phyloP scores from a whole-genome alignment of 768 basidiomycete genomes.

The Pluteus cervinus region DNA sequence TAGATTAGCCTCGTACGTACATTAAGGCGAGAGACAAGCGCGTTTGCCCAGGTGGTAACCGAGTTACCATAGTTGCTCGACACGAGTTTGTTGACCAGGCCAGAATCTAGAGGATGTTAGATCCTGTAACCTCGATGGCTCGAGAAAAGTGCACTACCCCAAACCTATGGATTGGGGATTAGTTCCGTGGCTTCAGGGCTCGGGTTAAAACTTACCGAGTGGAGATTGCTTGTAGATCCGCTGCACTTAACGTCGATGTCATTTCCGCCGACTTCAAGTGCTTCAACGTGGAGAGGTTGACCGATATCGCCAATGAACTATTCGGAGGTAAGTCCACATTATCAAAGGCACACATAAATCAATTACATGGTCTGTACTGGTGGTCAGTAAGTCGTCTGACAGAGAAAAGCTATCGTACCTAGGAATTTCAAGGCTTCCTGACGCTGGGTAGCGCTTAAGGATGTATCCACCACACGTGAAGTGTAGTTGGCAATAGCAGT shows the following conservation, averaged over 20 bases:
- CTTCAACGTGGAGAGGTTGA: slow-evolving; percentile 45
- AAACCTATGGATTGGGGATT: slow-evolving; percentile 17
- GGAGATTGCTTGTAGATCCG: slow-evolving; percentile 36
- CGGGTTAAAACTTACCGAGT: slow-evolving; percentile 24
- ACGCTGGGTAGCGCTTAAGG: slow-evolving; percentile 32
- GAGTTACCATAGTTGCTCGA: slow-evolving; percentile 26
- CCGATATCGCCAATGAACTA: slow-evolving; percentile 45
- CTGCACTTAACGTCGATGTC: slow-evolving; percentile 32
- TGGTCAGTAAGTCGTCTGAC: background rate
- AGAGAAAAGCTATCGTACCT: slow-evolving; percentile 19
- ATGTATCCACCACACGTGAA: slow-evolving; percentile 35
- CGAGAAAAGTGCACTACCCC: slow-evolving; percentile 22
- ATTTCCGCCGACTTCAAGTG: slow-evolving; percentile 37
- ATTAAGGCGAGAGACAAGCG: slow-evolving; percentile 35
- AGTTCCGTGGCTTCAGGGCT: background rate
- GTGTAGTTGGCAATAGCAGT: slow-evolving; percentile 56
- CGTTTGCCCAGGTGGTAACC: slow-evolving; percentile 32
- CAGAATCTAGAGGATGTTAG: slow-evolving; percentile 23
- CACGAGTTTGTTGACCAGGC: slow-evolving; percentile 31
- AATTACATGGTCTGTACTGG: slow-evolving; percentile 26
- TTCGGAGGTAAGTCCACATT: background rate
- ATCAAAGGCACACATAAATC: background rate
- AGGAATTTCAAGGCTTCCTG: slow-evolving; percentile 51
- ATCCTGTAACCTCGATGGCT: background rate
- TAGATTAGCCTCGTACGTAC: slow-evolving; percentile 10